Evolutionary conservation across 352 stramenopile species (phyloP).

Genomic region (Heterotrichella gracilis): DNA sequence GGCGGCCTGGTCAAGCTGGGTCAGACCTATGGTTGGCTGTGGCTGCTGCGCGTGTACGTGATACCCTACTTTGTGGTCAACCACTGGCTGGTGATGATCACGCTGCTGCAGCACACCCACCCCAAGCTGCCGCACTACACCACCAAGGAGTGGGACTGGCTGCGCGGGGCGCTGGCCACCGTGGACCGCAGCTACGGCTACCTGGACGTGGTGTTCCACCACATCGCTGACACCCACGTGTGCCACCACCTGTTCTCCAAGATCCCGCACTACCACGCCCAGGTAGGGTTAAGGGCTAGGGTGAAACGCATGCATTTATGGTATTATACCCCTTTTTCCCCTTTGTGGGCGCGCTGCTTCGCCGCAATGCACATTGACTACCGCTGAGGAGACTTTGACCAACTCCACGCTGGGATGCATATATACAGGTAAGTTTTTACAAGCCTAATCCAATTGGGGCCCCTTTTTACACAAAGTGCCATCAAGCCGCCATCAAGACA

Average conservation of each 20-base stretch:
- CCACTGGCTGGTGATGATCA: constrained; percentile 76
- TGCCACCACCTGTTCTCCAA: constrained; percentile 90
- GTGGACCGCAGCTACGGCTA: constrained; percentile 86
- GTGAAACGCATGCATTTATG: no score
- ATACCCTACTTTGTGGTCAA: constrained; percentile 74
- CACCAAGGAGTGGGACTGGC: constrained; percentile 61
- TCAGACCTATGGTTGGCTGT: constrained; percentile 31
- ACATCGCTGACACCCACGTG: constrained; percentile 86
- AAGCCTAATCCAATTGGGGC: no score
- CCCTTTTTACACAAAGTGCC: no score
- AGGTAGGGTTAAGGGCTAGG: no score
- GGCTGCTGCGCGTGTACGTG: constrained; percentile 64
- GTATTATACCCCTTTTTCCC: no score
- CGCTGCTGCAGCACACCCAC: constrained; percentile 84
- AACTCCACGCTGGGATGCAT: no score
- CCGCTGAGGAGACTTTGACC: no score
- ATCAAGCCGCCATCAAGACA: no score
- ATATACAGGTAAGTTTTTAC: no score
- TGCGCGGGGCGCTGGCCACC: constrained; percentile 68
- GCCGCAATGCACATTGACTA: no score
- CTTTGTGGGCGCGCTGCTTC: no score
- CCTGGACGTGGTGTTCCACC: constrained; percentile 76
- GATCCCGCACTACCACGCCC: constrained; percentile 91
- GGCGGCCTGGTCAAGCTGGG: constrained; percentile 27
- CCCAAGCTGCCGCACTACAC: constrained; percentile 76